Evolutionary conservation across 2,329 filamentous ascomycete genomes (phyloP).

Genomic region (Cercospora sp.): DNA sequence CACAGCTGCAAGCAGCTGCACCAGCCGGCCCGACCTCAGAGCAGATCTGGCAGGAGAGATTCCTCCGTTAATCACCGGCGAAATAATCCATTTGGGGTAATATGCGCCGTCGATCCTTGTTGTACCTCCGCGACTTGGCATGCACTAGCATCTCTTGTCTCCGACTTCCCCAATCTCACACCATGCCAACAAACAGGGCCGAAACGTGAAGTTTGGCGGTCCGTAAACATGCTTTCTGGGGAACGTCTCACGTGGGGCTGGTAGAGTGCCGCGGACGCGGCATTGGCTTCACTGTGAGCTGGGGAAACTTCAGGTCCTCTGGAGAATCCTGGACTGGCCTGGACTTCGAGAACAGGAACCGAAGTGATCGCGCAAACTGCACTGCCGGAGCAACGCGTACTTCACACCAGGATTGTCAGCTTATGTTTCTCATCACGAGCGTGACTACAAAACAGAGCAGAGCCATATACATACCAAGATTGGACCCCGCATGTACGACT

Average conservation of each 20-base stretch:
- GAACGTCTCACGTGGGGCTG: background rate
- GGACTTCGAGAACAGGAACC: background rate
- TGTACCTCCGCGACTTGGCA: background rate
- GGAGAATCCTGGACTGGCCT: background rate
- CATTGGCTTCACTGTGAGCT: background rate
- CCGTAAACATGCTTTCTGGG: background rate
- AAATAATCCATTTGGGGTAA: background rate
- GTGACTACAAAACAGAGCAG: background rate
- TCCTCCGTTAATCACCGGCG: background rate
- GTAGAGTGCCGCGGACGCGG: background rate
- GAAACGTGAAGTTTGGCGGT: background rate
- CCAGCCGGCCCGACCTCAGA: background rate
- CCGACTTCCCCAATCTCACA: background rate
- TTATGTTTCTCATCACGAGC: background rate
- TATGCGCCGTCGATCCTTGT: background rate
- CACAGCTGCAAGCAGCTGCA: background rate
- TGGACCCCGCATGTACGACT: background rate
- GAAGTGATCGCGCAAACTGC: background rate
- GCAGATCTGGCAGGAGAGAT: background rate
- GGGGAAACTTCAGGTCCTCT: background rate
- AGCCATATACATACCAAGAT: background rate
- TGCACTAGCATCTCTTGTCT: constrained; percentile 2
- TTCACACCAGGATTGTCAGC: background rate
- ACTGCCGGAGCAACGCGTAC: background rate
- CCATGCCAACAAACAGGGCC: background rate